Evolutionary conservation across 192 early-diverging fungal genomes (phyloP), one percentile per base, ranked within the genome.

Genomic region (Coemansia sp.): DNA sequence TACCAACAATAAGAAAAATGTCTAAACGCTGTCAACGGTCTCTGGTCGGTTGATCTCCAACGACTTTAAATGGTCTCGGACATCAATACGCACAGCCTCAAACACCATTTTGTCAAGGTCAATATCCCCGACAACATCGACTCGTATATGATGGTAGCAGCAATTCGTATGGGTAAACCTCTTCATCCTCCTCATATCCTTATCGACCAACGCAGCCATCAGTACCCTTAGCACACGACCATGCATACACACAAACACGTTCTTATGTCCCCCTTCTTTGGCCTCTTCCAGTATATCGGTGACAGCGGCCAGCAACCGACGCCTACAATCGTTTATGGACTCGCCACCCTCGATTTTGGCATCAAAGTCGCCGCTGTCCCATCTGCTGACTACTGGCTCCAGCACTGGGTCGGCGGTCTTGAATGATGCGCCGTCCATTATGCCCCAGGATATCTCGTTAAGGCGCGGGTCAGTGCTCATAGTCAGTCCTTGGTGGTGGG

Each of bases 361-460:
- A 45, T 75, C 75, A 61, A 69, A 72, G 42, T 83, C 69, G 17
- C 80, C 80, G 2, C 29, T 31, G 11, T 41, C 62, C 80, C 80
- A 83, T 19, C 32, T 34, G 4, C 48, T 36, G 5, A 68, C 37
- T 0, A 83, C 73, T 2, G 65, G 50, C 46, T 58, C 45, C 41
- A 77, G 14, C 10, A 39, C 34, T 0, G 69, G 51, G 25, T 61
- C 39, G 37, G 62, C 63, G 5, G 63, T 73, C 14, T 25, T 50
- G 11, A 75, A 57, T 9, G 65, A 70, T 11, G 25, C 62, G 25
- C 80, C 80, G 41, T 83, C 80, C 2, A 71, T 39, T 2, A 68
- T 60, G 23, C 80, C 80, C 80, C 80, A 83, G n/a, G 72, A 77
- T 9, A 83, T 67, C 67, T 83, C 80, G 57, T 77, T 77, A 2